A percentile compares a stretch with the other conserved stretches of the same genome.
These are phyloP conservation scores for Copromyces sp. DNA, from an alignment of 495 filamentous ascomycete species.

Conservation along the genomic window DNA sequence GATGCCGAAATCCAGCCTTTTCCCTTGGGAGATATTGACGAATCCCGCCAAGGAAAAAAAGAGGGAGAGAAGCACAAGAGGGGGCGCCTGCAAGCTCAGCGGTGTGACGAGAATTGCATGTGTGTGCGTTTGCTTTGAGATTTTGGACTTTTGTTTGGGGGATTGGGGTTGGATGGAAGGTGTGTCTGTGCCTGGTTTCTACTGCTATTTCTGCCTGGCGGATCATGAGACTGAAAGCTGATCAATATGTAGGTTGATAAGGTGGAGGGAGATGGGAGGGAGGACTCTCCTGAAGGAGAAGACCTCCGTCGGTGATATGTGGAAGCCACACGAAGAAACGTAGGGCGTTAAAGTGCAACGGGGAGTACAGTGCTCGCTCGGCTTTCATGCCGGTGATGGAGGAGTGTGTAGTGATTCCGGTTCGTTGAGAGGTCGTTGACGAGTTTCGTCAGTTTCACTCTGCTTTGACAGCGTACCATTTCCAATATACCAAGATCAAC, in stretches of 20 bases:
- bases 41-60: not conserved
- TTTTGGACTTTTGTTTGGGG: not conserved
- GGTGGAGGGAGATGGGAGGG: too few relatives aligned
- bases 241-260: not conserved
- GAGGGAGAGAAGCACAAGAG: not conserved
- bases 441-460: not conserved
- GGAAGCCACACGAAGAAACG: not conserved
- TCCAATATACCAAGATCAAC: too few relatives aligned
- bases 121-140: not conserved
- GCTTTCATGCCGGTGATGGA: not conserved
- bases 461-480: too few relatives aligned
- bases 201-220: not conserved
- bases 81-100: not conserved
- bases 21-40: not conserved
- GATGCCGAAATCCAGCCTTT: not conserved
- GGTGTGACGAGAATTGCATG: not conserved
- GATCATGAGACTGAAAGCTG: not conserved
- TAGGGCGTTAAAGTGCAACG: not conserved
- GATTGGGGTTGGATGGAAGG: not conserved
- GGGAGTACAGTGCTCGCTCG: not conserved
- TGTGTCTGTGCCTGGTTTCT: not conserved
- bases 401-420: not conserved
- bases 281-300: not conserved
- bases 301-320: not conserved
- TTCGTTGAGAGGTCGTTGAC: not conserved